Evolutionary conservation across 2,329 filamentous ascomycete species (phyloP).

Genomic region (Tolypocladium nubicola): DNA sequence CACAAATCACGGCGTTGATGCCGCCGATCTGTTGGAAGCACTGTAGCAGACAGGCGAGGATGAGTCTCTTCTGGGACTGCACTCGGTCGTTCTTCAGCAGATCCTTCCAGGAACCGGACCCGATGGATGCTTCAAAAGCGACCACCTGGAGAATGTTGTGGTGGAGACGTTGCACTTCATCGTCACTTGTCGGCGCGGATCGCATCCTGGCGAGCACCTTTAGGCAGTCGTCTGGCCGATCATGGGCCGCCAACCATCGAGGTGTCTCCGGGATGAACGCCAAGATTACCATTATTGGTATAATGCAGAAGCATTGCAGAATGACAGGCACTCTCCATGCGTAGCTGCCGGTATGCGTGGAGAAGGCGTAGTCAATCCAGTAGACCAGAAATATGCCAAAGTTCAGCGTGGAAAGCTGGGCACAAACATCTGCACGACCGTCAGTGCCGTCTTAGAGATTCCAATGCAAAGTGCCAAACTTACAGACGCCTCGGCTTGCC

Average conservation of each 20-base stretch:
- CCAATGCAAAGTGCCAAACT: not conserved
- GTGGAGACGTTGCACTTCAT: slow-evolving; percentile 14
- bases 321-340: slow-evolving; percentile 31
- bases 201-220: slow-evolving; percentile 25
- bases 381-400: slow-evolving; percentile 33
- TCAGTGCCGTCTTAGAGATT: not conserved
- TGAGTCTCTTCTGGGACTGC: slow-evolving; percentile 17
- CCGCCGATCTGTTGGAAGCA: slow-evolving; percentile 34
- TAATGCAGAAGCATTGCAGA: slow-evolving; percentile 27
- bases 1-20: slow-evolving; percentile 37
- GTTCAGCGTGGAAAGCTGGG: slow-evolving; percentile 35
- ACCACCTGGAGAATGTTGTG: slow-evolving; percentile 20
- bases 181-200: slow-evolving; percentile 9
- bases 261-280: slow-evolving; percentile 30
- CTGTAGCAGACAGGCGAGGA: slow-evolving; percentile 21
- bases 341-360: slow-evolving; percentile 16
- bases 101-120: slow-evolving; percentile 16
- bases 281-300: slow-evolving; percentile 26
- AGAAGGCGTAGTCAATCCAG: slow-evolving; percentile 34
- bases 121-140: slow-evolving; percentile 19
- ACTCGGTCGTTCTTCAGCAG: slow-evolving; percentile 21
- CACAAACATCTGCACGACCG: slow-evolving; percentile 25
- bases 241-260: slow-evolving; percentile 29
- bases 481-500: slow-evolving; percentile 23
- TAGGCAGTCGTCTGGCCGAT: slow-evolving; percentile 23